Percentiles rank a stretch among this genome's conserved stretches.
Evolutionary conservation across 441 rosid genomes (phyloP).

Genomic region (Manihot esculenta): DNA sequence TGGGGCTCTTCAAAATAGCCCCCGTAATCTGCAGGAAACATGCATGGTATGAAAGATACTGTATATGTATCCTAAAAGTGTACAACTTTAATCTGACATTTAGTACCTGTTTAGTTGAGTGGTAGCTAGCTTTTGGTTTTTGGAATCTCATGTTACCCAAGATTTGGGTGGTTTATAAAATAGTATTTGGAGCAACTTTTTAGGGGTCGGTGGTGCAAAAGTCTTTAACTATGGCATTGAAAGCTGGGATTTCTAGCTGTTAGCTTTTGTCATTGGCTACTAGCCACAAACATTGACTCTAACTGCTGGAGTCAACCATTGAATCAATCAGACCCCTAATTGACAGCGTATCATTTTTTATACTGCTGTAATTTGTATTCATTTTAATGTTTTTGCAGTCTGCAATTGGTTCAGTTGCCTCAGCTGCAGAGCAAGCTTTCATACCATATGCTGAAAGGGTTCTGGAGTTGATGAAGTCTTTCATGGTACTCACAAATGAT

Average conservation of each 20-base stretch:
- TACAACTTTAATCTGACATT: background rate
- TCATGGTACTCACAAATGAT: conserved; percentile 90
- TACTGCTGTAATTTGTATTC: conserved; percentile 13
- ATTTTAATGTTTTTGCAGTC: conserved; percentile 55
- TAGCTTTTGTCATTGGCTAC: too few species aligned
- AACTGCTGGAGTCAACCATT: too few species aligned
- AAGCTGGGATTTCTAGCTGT: too few species aligned
- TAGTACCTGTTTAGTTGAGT: too few species aligned
- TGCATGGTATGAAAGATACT: conserved; percentile 73
- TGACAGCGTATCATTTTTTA: background rate
- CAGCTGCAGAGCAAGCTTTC: conserved; percentile 98
- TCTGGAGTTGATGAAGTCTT: conserved; percentile 80
- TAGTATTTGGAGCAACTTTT: too few species aligned
- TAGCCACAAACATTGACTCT: too few species aligned
- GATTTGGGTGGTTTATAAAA: too few species aligned
- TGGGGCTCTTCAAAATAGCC: conserved; percentile 76
- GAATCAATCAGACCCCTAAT: too few species aligned
- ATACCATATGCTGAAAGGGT: conserved; percentile 94
- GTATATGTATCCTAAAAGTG: conserved; percentile 7
- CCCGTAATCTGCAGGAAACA: conserved; percentile 96
- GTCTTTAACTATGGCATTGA: too few species aligned
- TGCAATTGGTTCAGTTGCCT: conserved; percentile 96
- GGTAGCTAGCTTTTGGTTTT: too few species aligned
- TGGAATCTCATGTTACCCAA: too few species aligned
- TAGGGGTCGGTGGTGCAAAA: too few species aligned